Evolutionary conservation across 1,284 basidiomycete species (phyloP), one percentile per base, ranked within the genome.

Genomic region (Ceraceosorus guamensis): DNA sequence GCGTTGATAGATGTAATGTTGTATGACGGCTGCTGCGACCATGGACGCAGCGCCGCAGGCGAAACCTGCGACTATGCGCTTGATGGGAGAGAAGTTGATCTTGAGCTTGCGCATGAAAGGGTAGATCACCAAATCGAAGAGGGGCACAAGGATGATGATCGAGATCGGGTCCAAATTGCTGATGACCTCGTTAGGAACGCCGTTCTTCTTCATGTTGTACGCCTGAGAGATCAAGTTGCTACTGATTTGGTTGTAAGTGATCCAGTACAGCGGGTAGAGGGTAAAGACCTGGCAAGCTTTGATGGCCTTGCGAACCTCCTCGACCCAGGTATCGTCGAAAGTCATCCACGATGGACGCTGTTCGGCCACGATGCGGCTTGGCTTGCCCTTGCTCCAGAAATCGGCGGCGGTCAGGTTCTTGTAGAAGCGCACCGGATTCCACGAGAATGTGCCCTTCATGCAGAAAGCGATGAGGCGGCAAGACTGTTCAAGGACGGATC

Each of bases 271-370:
- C 10, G 79, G 79, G 61, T 79, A 88, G 82, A 86, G 89, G 47
- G 81, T 72, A 78, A 92, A 91, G 56, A 92, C 88, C 45, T 79
- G 77, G 78, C 89, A 92, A 7, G 90, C 90, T 76, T 88, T 88
- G 77, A 90, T 78, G 2, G 87, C 88, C 67, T 88, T 83, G 56
- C 81, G 80, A 51, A 91, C 84, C 73, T 92, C 89, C 54, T 89
- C 87, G 13, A 92, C 87, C 84, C 80, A 81, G 48, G 68, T 61
- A 63, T 80, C 80, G 66, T 80, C 79, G 71, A 76, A 81, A 6
- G 70, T 78, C 71, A 79, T 78, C 79, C 77, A 80, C 7, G 52
- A 14, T 0, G 78, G 78, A 50, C 70, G 61, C 18, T 60, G 53
- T 11, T 63, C 73, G 30, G 62, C 45, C 51, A 78, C 71, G 8